Evolutionary conservation across 202 grass and related monocot species (phyloP).

Genomic region (Carex sylvatica): DNA sequence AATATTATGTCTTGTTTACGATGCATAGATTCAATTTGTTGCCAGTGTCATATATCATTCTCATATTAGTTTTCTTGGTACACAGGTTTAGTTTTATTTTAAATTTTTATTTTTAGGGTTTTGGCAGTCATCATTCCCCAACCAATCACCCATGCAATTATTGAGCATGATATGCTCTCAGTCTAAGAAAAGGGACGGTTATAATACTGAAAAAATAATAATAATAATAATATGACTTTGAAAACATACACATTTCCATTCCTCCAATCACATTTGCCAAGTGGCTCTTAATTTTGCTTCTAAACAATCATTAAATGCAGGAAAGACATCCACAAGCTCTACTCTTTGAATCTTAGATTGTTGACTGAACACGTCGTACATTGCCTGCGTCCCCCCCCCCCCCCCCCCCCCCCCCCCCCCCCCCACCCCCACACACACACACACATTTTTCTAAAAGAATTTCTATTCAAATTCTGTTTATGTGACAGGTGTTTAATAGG

Average conservation of each 20-base stretch:
- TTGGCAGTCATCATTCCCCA: background rate
- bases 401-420: too few relatives aligned
- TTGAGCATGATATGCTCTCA: background rate
- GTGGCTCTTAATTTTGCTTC: background rate
- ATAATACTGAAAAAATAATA: background rate
- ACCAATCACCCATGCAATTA: background rate
- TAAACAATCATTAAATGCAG: background rate
- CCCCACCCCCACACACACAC: too few relatives aligned
- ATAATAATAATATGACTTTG: background rate
- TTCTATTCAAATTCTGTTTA: background rate
- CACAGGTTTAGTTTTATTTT: background rate
- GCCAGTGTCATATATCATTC: background rate
- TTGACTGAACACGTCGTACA: background rate
- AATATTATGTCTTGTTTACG: background rate
- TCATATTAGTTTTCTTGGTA: background rate
- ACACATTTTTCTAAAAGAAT: background rate
- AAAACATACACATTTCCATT: background rate
- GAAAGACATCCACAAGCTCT: background rate
- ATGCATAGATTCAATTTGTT: background rate
- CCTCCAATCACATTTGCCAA: background rate
- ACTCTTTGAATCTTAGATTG: background rate
- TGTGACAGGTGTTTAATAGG: background rate
- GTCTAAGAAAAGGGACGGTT: background rate
- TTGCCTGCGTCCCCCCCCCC: too few relatives aligned
- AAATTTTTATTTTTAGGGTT: background rate